phyloP scores from a whole-genome alignment of 306 rosid species.

The Corylus heterophylla region DNA sequence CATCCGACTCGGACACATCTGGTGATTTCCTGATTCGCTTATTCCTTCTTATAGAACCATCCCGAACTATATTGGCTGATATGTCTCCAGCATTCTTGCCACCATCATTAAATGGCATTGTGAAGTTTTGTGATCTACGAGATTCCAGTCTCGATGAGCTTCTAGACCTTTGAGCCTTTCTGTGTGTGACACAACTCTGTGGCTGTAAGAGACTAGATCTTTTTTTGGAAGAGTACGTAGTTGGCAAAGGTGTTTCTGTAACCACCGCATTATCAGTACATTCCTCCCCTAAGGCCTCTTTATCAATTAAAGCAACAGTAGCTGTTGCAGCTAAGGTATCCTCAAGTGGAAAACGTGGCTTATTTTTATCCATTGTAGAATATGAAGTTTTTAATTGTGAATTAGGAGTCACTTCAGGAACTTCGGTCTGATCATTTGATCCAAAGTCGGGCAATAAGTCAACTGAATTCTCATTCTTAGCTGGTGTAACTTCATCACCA shows the following conservation, averaged over 20 bases:
- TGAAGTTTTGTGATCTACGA: conserved; percentile 39
- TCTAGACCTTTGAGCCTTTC: conserved; percentile 60
- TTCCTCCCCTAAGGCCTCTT: conserved; percentile 46
- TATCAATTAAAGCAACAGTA: conserved; percentile 40
- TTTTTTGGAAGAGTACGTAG: conserved; percentile 56
- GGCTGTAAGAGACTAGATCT: conserved; percentile 51
- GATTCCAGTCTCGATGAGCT: conserved; percentile 58
- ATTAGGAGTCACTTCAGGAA: conserved; percentile 37
- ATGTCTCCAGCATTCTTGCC: conserved; percentile 34
- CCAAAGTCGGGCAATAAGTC: conserved; percentile 42
- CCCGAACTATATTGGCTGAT: conserved; percentile 40
- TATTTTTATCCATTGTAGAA: conserved; percentile 44
- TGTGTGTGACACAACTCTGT: conserved; percentile 42
- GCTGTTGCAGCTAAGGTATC: conserved; percentile 48
- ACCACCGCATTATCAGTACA: conserved; percentile 38
- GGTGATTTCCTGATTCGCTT: conserved; percentile 57
- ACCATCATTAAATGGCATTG: conserved; percentile 40
- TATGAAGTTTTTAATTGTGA: conserved; percentile 43
- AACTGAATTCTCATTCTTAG: conserved; percentile 44
- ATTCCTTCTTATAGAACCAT: conserved; percentile 49
- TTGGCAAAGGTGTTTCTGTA: conserved; percentile 47
- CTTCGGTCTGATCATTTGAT: conserved; percentile 46
- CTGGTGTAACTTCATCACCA: conserved; percentile 44
- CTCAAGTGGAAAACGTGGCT: conserved; percentile 39
- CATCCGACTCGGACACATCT: conserved; percentile 59